Evolutionary conservation across 1,139 yeast genomes (phyloP).

Genomic region (Maudiozyma humilis): DNA sequence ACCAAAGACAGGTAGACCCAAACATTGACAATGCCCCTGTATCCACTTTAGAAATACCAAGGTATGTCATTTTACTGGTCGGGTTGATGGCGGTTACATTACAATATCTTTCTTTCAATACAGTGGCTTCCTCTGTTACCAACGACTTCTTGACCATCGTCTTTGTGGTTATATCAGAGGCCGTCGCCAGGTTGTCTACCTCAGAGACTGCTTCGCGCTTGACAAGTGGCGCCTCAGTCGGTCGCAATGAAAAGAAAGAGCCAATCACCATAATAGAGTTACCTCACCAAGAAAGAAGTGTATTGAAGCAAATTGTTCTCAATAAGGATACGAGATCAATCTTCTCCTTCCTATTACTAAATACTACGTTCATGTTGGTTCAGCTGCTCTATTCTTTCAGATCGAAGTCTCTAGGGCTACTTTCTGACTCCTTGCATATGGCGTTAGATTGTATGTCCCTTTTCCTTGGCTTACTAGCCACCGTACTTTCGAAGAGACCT

Average conservation of each 20-base stretch:
- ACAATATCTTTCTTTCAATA: slow-evolving; percentile 31
- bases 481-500: slow-evolving; percentile 50
- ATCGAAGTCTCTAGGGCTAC: slow-evolving; percentile 81
- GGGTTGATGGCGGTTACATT: slow-evolving; percentile 30
- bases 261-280: not conserved
- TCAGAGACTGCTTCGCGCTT: not conserved
- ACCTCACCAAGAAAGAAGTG: slow-evolving; percentile 9
- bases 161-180: slow-evolving; percentile 17
- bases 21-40: not conserved
- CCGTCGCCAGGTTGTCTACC: slow-evolving; percentile 5
- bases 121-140: slow-evolving; percentile 12
- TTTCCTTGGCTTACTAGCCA: slow-evolving; percentile 83
- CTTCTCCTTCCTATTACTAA: slow-evolving; percentile 74
- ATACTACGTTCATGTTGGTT: slow-evolving; percentile 87
- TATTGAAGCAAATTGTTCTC: slow-evolving; percentile 38
- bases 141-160: slow-evolving; percentile 16
- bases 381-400: slow-evolving; percentile 86
- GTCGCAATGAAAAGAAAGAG: not conserved
- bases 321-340: slow-evolving; percentile 82
- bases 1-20: slow-evolving; percentile 14
- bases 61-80: slow-evolving; percentile 14
- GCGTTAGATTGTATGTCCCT: slow-evolving; percentile 87
- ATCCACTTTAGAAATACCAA: slow-evolving; percentile 18
- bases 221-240: not conserved
- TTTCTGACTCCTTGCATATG: slow-evolving; percentile 95